Base-by-base conservation (phyloP, 2,329 filamentous ascomycete genomes). In the Aspergillus sp. region DNA sequence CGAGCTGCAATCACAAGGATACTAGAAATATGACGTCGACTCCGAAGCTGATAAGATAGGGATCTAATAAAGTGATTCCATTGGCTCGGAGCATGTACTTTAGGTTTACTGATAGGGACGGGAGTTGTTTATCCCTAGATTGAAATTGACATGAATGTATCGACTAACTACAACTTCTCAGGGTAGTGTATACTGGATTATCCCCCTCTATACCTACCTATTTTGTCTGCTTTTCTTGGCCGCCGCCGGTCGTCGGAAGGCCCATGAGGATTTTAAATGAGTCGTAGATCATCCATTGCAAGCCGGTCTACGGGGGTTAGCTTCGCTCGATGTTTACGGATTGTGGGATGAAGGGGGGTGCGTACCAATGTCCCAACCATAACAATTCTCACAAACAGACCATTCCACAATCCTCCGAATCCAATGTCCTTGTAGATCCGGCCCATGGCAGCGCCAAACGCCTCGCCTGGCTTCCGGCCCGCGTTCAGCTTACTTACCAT, bases 401-500 rank as follows among this genome's bases (percentile, higher is more conserved):
- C 90, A 62, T 94, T 95, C 90, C 90, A 95, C 23, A 96, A 78
- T n/a, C 90, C 90, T 13, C 59, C 60, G 69, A 95, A 94, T 27
- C 90, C 90, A 61, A 94, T 93, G 33, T 94, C 86, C 61, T 78
- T 81, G 73, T 95, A 95, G 60, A 95, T 93, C 41, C 89, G 80
- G 49, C 80, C 72, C 58, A 88, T 80, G n/a, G 86, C 89, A 33
- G 78, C 76, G 15, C 85, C 87, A 54, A 91, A 88, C 2, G 80
- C 81, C 73, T 95, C 90, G 25, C 88, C 88, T 2, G 85, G 68
- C 64, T 83, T 76, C 45, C 88, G 83, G 59, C 84, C 84, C 27
- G 88, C 83, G 63, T 95, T 95, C 58, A 95, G 75, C 75, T 95
- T 95, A 68, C 85, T 90, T 54, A 95, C 90, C 84, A 95, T 91